Evolutionary conservation across 2,329 filamentous ascomycete species (phyloP), one percentile per base, ranked within the genome.

Genomic region (Chrysosporium queenslandicum): DNA sequence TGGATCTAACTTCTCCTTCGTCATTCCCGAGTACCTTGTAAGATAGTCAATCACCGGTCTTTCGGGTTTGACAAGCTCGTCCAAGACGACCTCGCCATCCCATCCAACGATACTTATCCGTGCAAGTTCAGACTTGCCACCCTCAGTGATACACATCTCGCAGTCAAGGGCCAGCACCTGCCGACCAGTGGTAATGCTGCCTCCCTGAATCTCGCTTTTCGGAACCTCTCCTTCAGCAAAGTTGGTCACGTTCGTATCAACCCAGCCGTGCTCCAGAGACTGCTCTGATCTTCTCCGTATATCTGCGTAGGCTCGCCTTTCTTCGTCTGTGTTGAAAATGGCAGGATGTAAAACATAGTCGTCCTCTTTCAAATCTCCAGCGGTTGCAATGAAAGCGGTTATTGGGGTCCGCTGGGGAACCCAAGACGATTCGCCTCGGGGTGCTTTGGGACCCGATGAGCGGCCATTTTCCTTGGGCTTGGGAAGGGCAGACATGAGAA

Each of bases 91-190:
- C 30, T 81, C 79, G 46, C 90, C 90, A 59, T 89, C 81, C 91
- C 92, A 98, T 55, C 82, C 75, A 6, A 98, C 74, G 36, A 97
- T 68, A 65, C 89, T 96, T 65, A 97, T 85, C 53, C 92, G 82
- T 1, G 92, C 94, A 40, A 98, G 80, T 32, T 90, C 87, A 57
- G 85, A 87, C 58, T 87, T 80, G 45, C 82, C 82, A 55, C 85
- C 81, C 55, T 83, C 86, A 2, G 89, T 94, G 71, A 88, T 83
- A 66, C 90, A 95, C 92, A 98, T 98, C 69, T 98, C 92, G 69
- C 92, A 98, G 66, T 98, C 92, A 51, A 98, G 75, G 1, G 88
- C 85, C 46, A 94, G 73, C 9, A 96, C 73, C 34, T 84, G 78
- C 56, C 88, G 81, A 32, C 90, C 92, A 27, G 81, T 87, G 0